Evolutionary conservation across 108 stramenopile species (phyloP), one percentile per base, ranked within the genome.

Genomic region (Nitzschia inconspicua): DNA sequence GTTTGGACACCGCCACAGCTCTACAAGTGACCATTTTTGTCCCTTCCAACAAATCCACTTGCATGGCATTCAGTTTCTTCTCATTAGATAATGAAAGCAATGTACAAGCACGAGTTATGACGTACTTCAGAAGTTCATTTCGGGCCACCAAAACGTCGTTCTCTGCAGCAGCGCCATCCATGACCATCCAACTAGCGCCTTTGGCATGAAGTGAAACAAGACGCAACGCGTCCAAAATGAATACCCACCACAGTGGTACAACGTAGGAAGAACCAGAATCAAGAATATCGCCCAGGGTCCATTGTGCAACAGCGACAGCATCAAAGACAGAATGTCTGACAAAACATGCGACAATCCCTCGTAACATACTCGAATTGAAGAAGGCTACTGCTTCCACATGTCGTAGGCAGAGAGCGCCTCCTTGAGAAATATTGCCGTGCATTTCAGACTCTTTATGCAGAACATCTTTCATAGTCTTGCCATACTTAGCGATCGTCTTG

Each of bases 391-490:
- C 39, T 28, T 61, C 75, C 20, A 80, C 40, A 20, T 65, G 46
- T 23, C 41, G 44, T 26, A 88, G 58, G 34, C 80, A 53, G 0
- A 49, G 77, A 22, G 74, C 69, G 25, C 73, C 80, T 27, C 78
- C 84, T 0, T 69, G 52, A 36, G 75, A 43, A 42, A 70, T 66
- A 32, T 65, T 68, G 23, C 75, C 82, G 46, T 68, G 63, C 26
- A 47, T 39, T 26, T 82, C 80, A 31, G 79, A 69, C 47, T 83
- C 86, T 35, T 76, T 68, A 8, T 62, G 73, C 47, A 88, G 35
- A 10, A 76, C 73, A 2, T 64, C 81, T 1, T 65, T 44, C 2
- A 88, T 47, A 1, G 70, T 72, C 4, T 60, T 61, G 39, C 79
- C 75, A 68, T 80, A 78, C 20, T 68, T 63, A 16, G 41, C 24